Evolutionary conservation across 768 basidiomycete genomes (phyloP), one percentile per base, ranked within the genome.

Genomic region (Boletus vermiculosoides): DNA sequence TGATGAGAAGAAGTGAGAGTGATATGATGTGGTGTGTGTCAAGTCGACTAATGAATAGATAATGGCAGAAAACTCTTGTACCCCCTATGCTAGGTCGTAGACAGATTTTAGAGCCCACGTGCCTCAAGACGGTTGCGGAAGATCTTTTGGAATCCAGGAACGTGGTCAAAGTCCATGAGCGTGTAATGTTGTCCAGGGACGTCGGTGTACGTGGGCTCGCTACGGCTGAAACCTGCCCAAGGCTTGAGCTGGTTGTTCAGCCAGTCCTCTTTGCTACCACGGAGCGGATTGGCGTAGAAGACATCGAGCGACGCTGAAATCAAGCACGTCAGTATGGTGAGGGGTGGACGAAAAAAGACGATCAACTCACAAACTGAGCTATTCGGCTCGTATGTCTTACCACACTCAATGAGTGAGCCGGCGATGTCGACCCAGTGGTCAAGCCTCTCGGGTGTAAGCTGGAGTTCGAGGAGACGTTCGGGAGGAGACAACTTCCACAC

Each of bases 381-480:
- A 1, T 52, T 30, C 0, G 69, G 69, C 22, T 66, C 54, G 54
- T 72, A 70, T 2, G 50, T 42, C 58, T 71, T 72, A 0, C 70
- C 69, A 33, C 69, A 70, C 57, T 70, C 66, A 55, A 70, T 72
- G 40, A 70, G n/a, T 8, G 69, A 70, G 1, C 68, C 66, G 0
- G 68, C 70, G 8, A 72, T 66, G 48, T 68, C 56, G 0, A 71
- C 69, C 69, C 69, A 71, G 45, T 71, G 69, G 52, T 63, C 63
- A 9, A 70, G 61, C 46, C 41, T 55, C 60, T 53, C 61, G 0
- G 60, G 60, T 2, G 69, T 70, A n/a, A 70, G 40, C 52, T 71
- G 69, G 0, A 70, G 68, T 28, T 70, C 69, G 9, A 65, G 25
- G 20, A 70, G 59, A 22, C 69, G 69, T 0, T 70, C 65, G 1